Evolutionary conservation across 768 basidiomycete species (phyloP), one percentile per base, ranked within the genome.

Genomic region (Cyclocybe aegerita): DNA sequence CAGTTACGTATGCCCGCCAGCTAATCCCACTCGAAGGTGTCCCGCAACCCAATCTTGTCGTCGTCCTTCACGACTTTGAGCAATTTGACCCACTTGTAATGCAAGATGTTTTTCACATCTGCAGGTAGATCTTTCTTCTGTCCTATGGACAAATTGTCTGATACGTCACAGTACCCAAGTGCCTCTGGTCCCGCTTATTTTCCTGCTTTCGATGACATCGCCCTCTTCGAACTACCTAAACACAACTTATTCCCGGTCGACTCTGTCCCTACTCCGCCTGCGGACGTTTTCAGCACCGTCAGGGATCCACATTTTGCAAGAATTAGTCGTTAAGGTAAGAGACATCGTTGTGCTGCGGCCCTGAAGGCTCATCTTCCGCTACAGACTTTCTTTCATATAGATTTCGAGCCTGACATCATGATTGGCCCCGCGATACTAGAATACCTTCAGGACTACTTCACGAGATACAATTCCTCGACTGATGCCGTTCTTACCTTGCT

Each of bases 61-160:
- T 87, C 7, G 59, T 90, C 9, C 59, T 91, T 15, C 86, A 89
- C 49, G 84, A 88, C 49, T 89, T 92, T 55, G 89, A 91, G 59
- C 80, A 83, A 60, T 80, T 88, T 43, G 86, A 88, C 48, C 67
- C 79, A 0, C 47, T 55, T 1, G 74, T 90, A 2, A 64, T 91
- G 42, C 81, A 85, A 58, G 88, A 91, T 57, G 59, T 90, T 12
- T 80, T 90, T 37, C 77, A 85, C 46, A 83, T 90, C 33, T 87
- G 79, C 72, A 88, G 85, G 88, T 84, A 53, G 30, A 30, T 9
- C 1, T 33, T 16, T 39, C 3, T 4, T 39, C 14, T 7, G 23
- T 1, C 23, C 1, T 23, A 5, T 23, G 23, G 23, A 23, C 5
- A 5, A 4, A 32, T 34, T 17, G 23, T 11, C 8, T 9, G 45